phyloP scores from a whole-genome alignment of 768 basidiomycete species.

The Lentinus tigrinus region DNA sequence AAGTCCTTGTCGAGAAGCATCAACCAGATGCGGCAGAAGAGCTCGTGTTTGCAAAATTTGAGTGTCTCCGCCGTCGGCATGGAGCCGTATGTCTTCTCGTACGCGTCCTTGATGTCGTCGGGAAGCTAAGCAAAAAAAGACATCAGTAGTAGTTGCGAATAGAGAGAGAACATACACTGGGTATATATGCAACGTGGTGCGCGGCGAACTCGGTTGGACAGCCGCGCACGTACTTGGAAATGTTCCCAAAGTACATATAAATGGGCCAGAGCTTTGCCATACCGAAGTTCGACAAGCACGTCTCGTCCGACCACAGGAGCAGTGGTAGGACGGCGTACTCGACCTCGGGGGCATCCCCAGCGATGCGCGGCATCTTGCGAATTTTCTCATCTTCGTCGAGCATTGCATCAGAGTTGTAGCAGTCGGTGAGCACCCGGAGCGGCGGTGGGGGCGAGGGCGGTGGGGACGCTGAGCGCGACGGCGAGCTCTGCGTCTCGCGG shows the following conservation, averaged over 20 bases:
- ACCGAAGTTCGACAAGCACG: slow-evolving; percentile 26
- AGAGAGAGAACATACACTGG: neutral
- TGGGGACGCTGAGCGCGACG: no score
- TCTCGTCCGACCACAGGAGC: slow-evolving; percentile 27
- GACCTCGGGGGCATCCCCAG: neutral
- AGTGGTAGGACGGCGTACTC: slow-evolving; percentile 10
- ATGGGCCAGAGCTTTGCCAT: slow-evolving; percentile 36
- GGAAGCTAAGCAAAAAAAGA: neutral
- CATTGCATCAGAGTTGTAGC: slow-evolving; percentile 14
- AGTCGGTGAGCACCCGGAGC: slow-evolving; percentile 13
- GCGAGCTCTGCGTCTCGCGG: no score
- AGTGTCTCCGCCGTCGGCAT: slow-evolving; percentile 18
- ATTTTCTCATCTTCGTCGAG: slow-evolving; percentile 17
- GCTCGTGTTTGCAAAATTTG: slow-evolving; percentile 29
- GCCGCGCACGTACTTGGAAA: slow-evolving; percentile 38
- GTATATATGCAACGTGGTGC: slow-evolving; percentile 33
- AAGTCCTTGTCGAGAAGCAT: slow-evolving; percentile 23
- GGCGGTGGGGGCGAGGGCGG: neutral
- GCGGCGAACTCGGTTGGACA: slow-evolving; percentile 30
- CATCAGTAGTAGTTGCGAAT: neutral
- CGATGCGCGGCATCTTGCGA: slow-evolving; percentile 1
- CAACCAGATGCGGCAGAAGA: slow-evolving; percentile 27
- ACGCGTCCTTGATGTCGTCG: slow-evolving; percentile 24
- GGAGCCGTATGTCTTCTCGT: slow-evolving; percentile 11
- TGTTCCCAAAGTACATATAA: slow-evolving; percentile 38